phyloP scores from a whole-genome alignment of 805 yeast genomes.

The Henningerozyma blattae region DNA sequence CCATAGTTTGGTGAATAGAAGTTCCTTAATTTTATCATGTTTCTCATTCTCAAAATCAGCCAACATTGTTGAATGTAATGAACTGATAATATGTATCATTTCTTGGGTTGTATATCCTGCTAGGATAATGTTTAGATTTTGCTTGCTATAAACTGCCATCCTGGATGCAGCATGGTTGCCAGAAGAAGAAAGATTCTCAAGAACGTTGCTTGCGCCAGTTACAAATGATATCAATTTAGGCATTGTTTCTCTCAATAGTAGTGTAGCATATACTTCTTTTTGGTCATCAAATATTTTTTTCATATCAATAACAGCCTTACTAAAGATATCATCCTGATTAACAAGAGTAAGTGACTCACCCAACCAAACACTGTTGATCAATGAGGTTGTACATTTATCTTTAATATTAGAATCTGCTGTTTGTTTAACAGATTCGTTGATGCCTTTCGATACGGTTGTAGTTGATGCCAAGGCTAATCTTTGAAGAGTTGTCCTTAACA shows the following conservation, averaged over 20 bases:
- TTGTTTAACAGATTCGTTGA: background rate
- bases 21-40: slow-evolving; percentile 21
- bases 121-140: slow-evolving; percentile 45
- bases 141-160: slow-evolving; percentile 53
- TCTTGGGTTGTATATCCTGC: slow-evolving; percentile 47
- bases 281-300: slow-evolving; percentile 21
- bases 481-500: background rate
- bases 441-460: background rate
- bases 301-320: slow-evolving; percentile 10
- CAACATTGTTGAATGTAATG: slow-evolving; percentile 43
- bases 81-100: slow-evolving; percentile 40
- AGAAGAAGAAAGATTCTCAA: slow-evolving; percentile 6
- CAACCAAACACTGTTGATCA: slow-evolving; percentile 44
- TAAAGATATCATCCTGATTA: slow-evolving; percentile 10
- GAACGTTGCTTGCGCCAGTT: slow-evolving; percentile 44
- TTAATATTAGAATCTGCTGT: slow-evolving; percentile 15
- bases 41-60: slow-evolving; percentile 34
- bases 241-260: slow-evolving; percentile 40
- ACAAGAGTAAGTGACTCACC: slow-evolving; percentile 27
- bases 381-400: slow-evolving; percentile 31
- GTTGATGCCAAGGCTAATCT: background rate
- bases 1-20: slow-evolving; percentile 55
- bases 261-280: slow-evolving; percentile 33
- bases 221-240: slow-evolving; percentile 62
- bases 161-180: slow-evolving; percentile 37